phyloP scores from a whole-genome alignment of 352 stramenopile species.

The Globisporangium nodosum region DNA sequence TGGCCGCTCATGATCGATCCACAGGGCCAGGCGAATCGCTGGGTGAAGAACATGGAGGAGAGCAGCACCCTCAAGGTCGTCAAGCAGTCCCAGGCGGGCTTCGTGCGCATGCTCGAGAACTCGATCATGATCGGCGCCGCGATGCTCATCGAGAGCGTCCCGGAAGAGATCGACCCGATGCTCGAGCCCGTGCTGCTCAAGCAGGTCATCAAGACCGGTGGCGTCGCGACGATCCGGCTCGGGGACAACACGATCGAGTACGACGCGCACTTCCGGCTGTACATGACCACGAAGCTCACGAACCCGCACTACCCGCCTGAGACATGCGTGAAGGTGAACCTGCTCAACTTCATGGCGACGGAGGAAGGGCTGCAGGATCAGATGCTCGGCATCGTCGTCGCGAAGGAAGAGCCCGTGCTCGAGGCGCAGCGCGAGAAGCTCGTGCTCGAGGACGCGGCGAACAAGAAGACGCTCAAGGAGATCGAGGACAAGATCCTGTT shows the following conservation, averaged over 20 bases:
- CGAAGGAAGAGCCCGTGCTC: conserved; percentile 89
- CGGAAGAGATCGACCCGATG: conserved; percentile 92
- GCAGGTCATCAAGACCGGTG: conserved; percentile 88
- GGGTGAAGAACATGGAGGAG: conserved; percentile 94
- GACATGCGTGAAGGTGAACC: conserved; percentile 95
- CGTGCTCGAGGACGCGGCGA: conserved; percentile 92
- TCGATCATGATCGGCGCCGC: conserved; percentile 92
- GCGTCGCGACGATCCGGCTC: conserved; percentile 87
- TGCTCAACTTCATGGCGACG: conserved; percentile 97
- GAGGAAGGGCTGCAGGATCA: conserved; percentile 94
- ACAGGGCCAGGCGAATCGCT: conserved; percentile 93
- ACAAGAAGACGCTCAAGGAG: conserved; percentile 94
- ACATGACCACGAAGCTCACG: conserved; percentile 93
- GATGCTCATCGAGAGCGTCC: conserved; percentile 92
- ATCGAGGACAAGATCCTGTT: conserved; percentile 96
- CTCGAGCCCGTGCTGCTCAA: conserved; percentile 93
- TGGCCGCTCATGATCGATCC: conserved; percentile 98
- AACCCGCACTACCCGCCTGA: conserved; percentile 95
- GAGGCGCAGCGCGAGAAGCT: conserved; percentile 90
- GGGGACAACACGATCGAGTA: conserved; percentile 95
- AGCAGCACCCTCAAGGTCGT: conserved; percentile 90
- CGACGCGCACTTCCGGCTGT: conserved; percentile 90
- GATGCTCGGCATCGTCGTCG: conserved; percentile 94
- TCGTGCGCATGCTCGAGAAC: conserved; percentile 94
- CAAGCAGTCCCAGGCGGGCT: conserved; percentile 91